Percentiles rank a stretch among this genome's conserved stretches.
These are phyloP conservation scores for Sclerotinia glacialis DNA, from an alignment of 2,329 filamentous ascomycete genomes.

Conservation along the genomic window DNA sequence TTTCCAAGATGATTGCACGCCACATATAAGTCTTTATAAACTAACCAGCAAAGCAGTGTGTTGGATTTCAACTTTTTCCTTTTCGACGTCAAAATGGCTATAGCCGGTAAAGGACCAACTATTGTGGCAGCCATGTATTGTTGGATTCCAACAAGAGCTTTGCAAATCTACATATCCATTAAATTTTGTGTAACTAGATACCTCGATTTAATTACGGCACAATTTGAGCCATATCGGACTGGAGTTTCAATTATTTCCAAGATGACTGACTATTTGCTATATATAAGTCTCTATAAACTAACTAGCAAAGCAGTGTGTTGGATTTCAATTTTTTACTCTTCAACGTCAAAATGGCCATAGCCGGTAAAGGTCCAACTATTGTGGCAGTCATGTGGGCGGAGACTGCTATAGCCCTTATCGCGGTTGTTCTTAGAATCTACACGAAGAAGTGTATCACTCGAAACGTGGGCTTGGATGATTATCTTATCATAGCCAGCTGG, in stretches of 20 bases:
- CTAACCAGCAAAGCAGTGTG: too few species aligned
- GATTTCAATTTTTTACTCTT: neutral
- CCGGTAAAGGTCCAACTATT: conserved; percentile 24
- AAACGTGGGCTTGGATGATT: conserved; percentile 24
- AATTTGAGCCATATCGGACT: too few species aligned
- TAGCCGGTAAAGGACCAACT: too few species aligned
- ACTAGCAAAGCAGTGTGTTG: neutral
- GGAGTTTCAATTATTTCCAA: neutral
- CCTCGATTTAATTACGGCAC: too few species aligned
- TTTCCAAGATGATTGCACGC: too few species aligned
- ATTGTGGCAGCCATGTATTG: too few species aligned
- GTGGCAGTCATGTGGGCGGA: conserved; percentile 25
- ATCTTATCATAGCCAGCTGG: conserved; percentile 22
- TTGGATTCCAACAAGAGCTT: neutral
- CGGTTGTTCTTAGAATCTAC: conserved; percentile 23
- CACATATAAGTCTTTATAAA: too few species aligned
- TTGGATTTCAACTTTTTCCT: too few species aligned
- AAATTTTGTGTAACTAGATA: neutral
- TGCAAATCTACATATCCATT: neutral
- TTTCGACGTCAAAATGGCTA: too few species aligned
- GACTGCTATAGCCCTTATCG: conserved; percentile 22
- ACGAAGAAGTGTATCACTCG: conserved; percentile 22
- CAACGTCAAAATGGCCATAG: conserved; percentile 10
- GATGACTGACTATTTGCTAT: neutral
- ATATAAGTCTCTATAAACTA: neutral